Conservation (phyloP, 371 early-diverging fungal species). For the Apophysomyces variabilis region DNA sequence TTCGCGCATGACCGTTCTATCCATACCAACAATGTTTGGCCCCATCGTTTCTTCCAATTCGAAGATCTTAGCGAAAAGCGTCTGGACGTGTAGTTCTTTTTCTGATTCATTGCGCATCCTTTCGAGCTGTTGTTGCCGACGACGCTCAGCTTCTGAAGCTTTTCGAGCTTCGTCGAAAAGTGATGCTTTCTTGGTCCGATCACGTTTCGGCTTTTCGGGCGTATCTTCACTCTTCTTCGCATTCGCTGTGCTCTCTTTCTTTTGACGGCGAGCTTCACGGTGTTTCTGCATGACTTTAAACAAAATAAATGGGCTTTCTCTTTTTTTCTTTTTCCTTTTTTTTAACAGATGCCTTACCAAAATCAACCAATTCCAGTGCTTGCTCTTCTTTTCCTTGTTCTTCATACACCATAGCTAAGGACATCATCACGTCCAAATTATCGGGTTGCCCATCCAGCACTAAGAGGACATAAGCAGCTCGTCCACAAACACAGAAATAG, state of each 20-base stretch:
- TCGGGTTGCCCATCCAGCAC: conserved; percentile 60
- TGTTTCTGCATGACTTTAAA: conserved; percentile 40
- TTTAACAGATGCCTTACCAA: conserved; percentile 35
- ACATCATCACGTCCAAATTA: conserved; percentile 76
- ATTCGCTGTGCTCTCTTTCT: conserved; percentile 11
- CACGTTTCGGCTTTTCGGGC: conserved; percentile 3
- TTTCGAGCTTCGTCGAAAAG: conserved; percentile 14
- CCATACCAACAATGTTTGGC: conserved; percentile 20
- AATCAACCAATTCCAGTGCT: conserved; percentile 68
- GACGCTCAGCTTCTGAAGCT: conserved; percentile 10
- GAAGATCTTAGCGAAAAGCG: conserved; percentile 35
- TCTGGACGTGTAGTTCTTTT: conserved; percentile 14
- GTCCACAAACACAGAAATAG: background rate
- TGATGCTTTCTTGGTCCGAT: conserved; percentile 12
- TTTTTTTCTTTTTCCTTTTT: no score
- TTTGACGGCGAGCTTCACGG: conserved; percentile 29
- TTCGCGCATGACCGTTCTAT: conserved; percentile 42
- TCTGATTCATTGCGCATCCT: conserved; percentile 26
- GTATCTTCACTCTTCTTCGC: conserved; percentile 5
- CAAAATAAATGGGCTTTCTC: background rate
- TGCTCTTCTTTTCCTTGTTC: conserved; percentile 78
- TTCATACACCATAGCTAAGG: conserved; percentile 84
- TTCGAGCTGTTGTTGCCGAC: conserved; percentile 10
- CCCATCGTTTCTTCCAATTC: conserved; percentile 39
- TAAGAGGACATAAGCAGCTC: conserved; percentile 5